Evolutionary conservation across 768 basidiomycete genomes (phyloP), one percentile per base, ranked within the genome.

Genomic region (Tulasnella sp.): DNA sequence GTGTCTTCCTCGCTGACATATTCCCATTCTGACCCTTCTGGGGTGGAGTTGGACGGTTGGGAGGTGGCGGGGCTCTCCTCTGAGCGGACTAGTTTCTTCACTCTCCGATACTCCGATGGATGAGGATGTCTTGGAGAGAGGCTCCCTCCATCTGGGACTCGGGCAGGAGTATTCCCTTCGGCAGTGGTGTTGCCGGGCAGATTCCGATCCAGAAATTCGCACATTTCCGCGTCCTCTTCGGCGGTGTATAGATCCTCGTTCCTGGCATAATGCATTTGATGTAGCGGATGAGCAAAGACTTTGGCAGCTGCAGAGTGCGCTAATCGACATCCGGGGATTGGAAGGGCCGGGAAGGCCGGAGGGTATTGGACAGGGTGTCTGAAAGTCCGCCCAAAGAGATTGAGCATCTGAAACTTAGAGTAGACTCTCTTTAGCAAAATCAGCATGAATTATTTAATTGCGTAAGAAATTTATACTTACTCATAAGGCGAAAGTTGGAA

Each of bases 361-460:
- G 40, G 40, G 39, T 73, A 40, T 11, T 73, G 71, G 71, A 73
- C 71, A 73, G 71, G 71, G 40, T 42, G 46, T 73, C 71, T 73
- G 71, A 73, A 73, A 15, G 32, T 48, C 40, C 71, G 71, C 23
- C 46, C 46, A 48, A 73, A 73, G 71, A 73, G 71, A 40, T 73
- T 73, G 46, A 73, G 71, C 71, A 73, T 73, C 71, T 73, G 71
- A 42, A 73, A 37, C 46, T 42, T 73, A 73, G 23, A 16, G 16
- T 4, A 73, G 16, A 20, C 70, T 11, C 40, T 42, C 7, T 26
- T 73, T 10, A 73, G 46, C 37, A 42, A 26, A 18, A 73, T 11
- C 32, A 42, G 20, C 0, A 1, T 23, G 29, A 40, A 42, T 23
- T 32, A 73, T 73, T 26, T 18, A 67, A 29, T 67, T 15, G 5